Conservation (phyloP, 805 yeast species). For the Kurtzmaniella fragi region DNA sequence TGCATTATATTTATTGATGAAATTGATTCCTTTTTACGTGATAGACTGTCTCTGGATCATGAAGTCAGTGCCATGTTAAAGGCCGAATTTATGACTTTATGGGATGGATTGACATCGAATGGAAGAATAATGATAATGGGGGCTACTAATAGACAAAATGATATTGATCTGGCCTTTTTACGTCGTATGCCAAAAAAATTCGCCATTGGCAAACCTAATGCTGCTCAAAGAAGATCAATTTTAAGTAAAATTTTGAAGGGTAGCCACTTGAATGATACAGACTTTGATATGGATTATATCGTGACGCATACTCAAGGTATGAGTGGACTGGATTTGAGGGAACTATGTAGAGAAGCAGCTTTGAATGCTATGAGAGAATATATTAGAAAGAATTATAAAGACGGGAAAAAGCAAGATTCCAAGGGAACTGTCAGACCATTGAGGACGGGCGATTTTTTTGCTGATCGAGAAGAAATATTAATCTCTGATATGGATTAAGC, state of each 20-base stretch:
- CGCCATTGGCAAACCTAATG: conserved; percentile 67
- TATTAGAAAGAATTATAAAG: conserved; percentile 53
- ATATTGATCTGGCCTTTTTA: conserved; percentile 87
- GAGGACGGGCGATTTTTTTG: conserved; percentile 55
- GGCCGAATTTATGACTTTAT: conserved; percentile 95
- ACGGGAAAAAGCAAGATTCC: conserved; percentile 21
- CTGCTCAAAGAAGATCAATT: conserved; percentile 64
- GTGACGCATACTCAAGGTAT: conserved; percentile 58
- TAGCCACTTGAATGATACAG: conserved; percentile 49
- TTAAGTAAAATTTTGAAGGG: conserved; percentile 63
- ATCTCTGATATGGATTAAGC: conserved; percentile 14
- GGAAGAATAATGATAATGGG: conserved; percentile 87
- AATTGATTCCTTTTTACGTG: conserved; percentile 89
- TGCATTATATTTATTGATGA: conserved; percentile 95
- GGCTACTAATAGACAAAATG: conserved; percentile 89
- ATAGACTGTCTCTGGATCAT: conserved; percentile 78
- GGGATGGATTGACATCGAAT: conserved; percentile 85
- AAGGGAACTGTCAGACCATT: conserved; percentile 55
- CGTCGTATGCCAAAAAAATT: conserved; percentile 91
- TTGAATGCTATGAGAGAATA: conserved; percentile 83
- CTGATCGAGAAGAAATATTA: conserved; percentile 10
- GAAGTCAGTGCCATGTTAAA: conserved; percentile 93
- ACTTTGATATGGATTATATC: conserved; percentile 56
- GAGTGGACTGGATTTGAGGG: conserved; percentile 90
- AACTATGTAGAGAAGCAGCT: conserved; percentile 90